Conservation (phyloP, 257 asterid species). For the Petunia axillaris region DNA sequence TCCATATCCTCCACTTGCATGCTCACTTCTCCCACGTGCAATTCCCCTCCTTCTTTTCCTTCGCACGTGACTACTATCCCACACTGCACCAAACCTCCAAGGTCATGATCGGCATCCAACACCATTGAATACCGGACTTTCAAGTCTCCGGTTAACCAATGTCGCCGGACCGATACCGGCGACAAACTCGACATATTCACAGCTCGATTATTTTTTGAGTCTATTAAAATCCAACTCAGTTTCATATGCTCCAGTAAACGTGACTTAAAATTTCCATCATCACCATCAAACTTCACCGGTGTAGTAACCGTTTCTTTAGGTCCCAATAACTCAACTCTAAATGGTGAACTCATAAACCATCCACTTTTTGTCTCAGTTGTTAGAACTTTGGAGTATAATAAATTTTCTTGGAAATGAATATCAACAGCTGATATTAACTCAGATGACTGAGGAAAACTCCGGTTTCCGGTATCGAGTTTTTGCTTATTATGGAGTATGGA, state of each 20-base stretch:
- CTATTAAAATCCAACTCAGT: slow-evolving; percentile 77
- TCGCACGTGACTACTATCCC: slow-evolving; percentile 67
- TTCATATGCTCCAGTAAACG: slow-evolving; percentile 46
- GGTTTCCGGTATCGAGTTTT: background rate
- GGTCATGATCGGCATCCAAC: slow-evolving; percentile 39
- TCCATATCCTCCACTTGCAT: slow-evolving; percentile 84
- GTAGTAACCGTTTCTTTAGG: slow-evolving; percentile 51
- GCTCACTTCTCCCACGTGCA: slow-evolving; percentile 63
- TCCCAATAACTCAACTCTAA: slow-evolving; percentile 60
- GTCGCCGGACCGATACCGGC: slow-evolving; percentile 63
- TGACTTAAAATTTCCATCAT: slow-evolving; percentile 42
- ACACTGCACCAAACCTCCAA: slow-evolving; percentile 45
- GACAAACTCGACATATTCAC: slow-evolving; percentile 57
- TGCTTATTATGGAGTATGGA: slow-evolving; percentile 30
- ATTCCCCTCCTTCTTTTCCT: slow-evolving; percentile 55
- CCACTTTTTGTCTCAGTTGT: slow-evolving; percentile 47
- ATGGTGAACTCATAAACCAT: slow-evolving; percentile 66
- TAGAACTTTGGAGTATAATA: slow-evolving; percentile 54
- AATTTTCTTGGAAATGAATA: slow-evolving; percentile 43
- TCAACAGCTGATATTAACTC: slow-evolving; percentile 76
- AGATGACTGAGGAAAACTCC: background rate
- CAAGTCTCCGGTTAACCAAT: slow-evolving; percentile 71
- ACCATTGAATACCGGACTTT: slow-evolving; percentile 57
- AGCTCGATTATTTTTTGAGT: slow-evolving; percentile 55
- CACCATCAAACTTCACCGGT: slow-evolving; percentile 48